These are phyloP conservation scores for Ramaria sp. DNA, from an alignment of 768 basidiomycete species.

Conservation along the genomic window DNA sequence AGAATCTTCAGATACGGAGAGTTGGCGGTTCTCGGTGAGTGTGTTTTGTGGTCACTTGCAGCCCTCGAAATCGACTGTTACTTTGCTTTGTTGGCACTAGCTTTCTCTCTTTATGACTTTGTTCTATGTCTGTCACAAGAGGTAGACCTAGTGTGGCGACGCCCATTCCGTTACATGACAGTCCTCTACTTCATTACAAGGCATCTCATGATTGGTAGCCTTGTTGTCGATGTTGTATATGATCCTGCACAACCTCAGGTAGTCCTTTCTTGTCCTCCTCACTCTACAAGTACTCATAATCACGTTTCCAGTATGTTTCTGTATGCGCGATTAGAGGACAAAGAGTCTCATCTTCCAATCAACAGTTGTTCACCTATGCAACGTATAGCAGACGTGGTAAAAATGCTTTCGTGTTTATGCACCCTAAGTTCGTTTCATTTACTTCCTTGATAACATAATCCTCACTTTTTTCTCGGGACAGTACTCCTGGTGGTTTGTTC, in stretches of 20 bases:
- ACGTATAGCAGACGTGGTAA: not conserved
- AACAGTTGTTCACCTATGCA: slow-evolving; percentile 4
- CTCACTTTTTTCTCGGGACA: not conserved
- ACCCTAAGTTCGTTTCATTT: not conserved
- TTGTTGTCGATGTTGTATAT: not conserved
- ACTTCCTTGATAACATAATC: not conserved
- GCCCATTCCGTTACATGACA: slow-evolving; percentile 7
- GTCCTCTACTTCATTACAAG: slow-evolving; percentile 4
- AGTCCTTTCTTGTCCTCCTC: not conserved
- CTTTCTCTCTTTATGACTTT: slow-evolving; percentile 4
- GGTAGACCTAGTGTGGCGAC: slow-evolving; percentile 6
- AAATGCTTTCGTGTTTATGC: not conserved
- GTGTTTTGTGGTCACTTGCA: not conserved
- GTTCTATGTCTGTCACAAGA: slow-evolving; percentile 3
- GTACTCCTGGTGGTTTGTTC: slow-evolving; percentile 7
- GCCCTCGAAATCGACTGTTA: not conserved
- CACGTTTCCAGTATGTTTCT: not conserved
- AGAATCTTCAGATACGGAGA: slow-evolving; percentile 4
- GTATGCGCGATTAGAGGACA: not conserved
- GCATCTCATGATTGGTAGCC: slow-evolving; percentile 3
- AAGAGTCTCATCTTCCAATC: not conserved
- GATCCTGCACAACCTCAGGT: not conserved
- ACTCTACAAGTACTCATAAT: not conserved
- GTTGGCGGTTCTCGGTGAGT: not conserved
- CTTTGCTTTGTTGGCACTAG: not conserved